A percentile compares a stretch with the other conserved stretches of the same genome.
These are phyloP conservation scores for Melocanna baccifera DNA, from an alignment of 176 grass and related monocot genomes.

Conservation along the genomic window DNA sequence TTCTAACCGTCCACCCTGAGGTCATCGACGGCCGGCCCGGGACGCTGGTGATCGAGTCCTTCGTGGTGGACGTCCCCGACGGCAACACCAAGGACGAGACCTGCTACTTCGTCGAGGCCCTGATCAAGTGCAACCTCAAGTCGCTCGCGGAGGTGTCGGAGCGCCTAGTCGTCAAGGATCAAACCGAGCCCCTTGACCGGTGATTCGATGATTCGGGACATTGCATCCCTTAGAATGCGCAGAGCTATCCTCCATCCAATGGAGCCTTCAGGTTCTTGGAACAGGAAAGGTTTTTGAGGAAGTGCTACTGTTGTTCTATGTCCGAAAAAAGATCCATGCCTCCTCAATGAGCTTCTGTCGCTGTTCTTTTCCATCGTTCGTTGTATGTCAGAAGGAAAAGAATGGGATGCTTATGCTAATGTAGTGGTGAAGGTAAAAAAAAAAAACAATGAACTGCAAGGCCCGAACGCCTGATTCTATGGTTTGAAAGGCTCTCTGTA, in stretches of 20 bases:
- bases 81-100: slow-evolving; percentile 93
- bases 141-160: slow-evolving; percentile 83
- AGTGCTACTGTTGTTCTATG: slow-evolving; percentile 24
- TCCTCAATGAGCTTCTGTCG: slow-evolving; percentile 20
- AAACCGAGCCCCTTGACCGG: slow-evolving; percentile 52
- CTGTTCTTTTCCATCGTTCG: slow-evolving; percentile 20
- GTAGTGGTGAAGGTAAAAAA: slow-evolving; percentile 31
- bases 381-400: background rate
- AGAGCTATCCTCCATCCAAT: slow-evolving; percentile 38
- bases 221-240: slow-evolving; percentile 23
- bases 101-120: slow-evolving; percentile 81
- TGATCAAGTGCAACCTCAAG: slow-evolving; percentile 98
- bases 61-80: slow-evolving; percentile 81
- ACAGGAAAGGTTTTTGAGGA: slow-evolving; percentile 28
- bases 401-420: background rate
- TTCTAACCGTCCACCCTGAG: slow-evolving; percentile 86
- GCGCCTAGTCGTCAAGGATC: slow-evolving; percentile 58
- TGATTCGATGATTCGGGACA: slow-evolving; percentile 10
- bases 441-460: slow-evolving; percentile 5
- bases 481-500: slow-evolving; percentile 28
- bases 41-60: slow-evolving; percentile 86
- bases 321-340: background rate
- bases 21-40: slow-evolving; percentile 69
- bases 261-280: slow-evolving; percentile 42
- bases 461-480: slow-evolving; percentile 1